These are phyloP conservation scores for Grammothele lineata DNA, from an alignment of 768 basidiomycete species.

Conservation along the genomic window DNA sequence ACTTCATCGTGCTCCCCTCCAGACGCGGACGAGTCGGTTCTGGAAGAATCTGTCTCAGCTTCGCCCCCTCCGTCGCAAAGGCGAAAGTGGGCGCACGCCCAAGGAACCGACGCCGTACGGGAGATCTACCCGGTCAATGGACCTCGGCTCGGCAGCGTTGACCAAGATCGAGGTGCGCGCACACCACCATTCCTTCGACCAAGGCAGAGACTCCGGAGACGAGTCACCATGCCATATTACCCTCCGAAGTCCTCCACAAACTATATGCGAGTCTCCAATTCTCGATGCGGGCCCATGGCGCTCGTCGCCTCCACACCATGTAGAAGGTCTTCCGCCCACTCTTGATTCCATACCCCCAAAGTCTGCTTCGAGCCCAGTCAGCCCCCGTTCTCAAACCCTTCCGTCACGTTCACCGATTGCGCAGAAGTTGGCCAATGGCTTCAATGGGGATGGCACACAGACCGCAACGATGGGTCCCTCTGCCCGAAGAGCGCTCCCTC, in stretches of 20 bases:
- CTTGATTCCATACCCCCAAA: not conserved
- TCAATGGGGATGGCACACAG: too few species aligned
- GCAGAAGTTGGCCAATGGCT: too few species aligned
- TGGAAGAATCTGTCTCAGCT: conserved; percentile 24
- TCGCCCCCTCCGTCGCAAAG: conserved; percentile 10
- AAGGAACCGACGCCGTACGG: conserved; percentile 1
- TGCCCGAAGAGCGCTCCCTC: conserved; percentile 14
- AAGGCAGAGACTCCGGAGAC: conserved; percentile 10
- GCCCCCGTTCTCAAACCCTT: not conserved
- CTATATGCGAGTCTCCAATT: not conserved
- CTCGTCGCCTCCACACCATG: not conserved
- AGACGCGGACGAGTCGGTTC: conserved; percentile 25
- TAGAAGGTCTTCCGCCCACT: conserved; percentile 2
- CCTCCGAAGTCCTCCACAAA: not conserved
- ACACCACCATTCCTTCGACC: conserved; percentile 11
- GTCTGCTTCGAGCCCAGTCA: not conserved
- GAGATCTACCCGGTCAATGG: conserved; percentile 21
- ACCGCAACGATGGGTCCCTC: not conserved
- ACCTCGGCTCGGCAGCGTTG: conserved; percentile 17
- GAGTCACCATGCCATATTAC: conserved; percentile 4
- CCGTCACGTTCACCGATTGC: too few species aligned
- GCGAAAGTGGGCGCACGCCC: conserved; percentile 10
- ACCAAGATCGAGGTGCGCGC: conserved; percentile 11
- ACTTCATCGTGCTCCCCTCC: not conserved
- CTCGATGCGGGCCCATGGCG: not conserved